Evolutionary conservation across 176 grass and related monocot genomes (phyloP).

Genomic region (Juncus inflexus): DNA sequence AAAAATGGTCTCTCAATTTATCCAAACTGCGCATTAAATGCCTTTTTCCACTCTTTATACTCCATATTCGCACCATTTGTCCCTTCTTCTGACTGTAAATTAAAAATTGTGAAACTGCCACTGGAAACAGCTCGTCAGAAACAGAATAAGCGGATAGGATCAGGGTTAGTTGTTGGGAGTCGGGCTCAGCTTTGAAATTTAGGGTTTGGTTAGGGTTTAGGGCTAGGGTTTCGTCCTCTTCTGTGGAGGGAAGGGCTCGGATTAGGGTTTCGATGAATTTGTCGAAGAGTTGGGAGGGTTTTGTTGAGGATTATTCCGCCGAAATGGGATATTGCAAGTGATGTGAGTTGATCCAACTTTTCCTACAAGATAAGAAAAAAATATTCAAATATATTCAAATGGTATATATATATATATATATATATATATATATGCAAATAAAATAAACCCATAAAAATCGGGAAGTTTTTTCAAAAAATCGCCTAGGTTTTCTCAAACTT

Average conservation of each 20-base stretch:
- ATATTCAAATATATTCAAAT: background rate
- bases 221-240: slow-evolving; percentile 74
- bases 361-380: slow-evolving; percentile 52
- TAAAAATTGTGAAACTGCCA: slow-evolving; percentile 68
- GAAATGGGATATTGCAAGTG: slow-evolving; percentile 74
- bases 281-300: slow-evolving; percentile 79
- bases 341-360: slow-evolving; percentile 82
- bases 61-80: slow-evolving; percentile 51
- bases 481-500: too few species aligned
- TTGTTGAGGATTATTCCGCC: slow-evolving; percentile 85
- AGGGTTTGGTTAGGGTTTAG: slow-evolving; percentile 49
- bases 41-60: slow-evolving; percentile 92
- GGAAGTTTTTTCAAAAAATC: background rate
- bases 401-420: too few species aligned
- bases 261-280: slow-evolving; percentile 77
- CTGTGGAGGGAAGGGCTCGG: slow-evolving; percentile 64
- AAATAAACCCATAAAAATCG: background rate
- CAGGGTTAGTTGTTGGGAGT: slow-evolving; percentile 67
- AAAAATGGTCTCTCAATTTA: slow-evolving; percentile 90
- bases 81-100: slow-evolving; percentile 58
- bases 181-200: slow-evolving; percentile 79
- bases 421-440: slow-evolving; percentile 1
- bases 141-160: slow-evolving; percentile 67
- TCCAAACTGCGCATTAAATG: slow-evolving; percentile 80
- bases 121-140: slow-evolving; percentile 78